phyloP scores from a whole-genome alignment of 805 yeast species.

The Diddensiella santjacobensis region DNA sequence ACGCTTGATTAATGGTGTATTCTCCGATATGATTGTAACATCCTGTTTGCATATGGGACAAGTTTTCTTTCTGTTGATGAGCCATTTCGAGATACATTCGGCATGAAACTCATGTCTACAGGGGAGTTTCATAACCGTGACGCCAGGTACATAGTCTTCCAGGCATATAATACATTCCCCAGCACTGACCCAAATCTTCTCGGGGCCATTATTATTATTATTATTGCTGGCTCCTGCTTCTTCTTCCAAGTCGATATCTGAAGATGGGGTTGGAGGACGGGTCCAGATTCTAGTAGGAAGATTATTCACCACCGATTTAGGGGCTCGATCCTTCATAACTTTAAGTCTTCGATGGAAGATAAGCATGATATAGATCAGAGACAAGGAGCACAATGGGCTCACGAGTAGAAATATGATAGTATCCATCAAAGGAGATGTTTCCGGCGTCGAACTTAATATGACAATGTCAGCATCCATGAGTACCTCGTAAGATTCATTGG shows the following conservation, averaged over 20 bases:
- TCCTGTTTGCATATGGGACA: conserved; percentile 60
- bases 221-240: neutral
- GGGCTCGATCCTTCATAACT: conserved; percentile 36
- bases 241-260: neutral
- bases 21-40: conserved; percentile 19
- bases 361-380: conserved; percentile 35
- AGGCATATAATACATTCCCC: conserved; percentile 60
- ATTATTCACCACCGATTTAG: conserved; percentile 34
- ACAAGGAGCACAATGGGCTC: conserved; percentile 39
- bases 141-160: conserved; percentile 47
- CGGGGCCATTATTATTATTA: conserved; percentile 17
- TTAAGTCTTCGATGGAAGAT: conserved; percentile 34
- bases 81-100: conserved; percentile 57
- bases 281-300: conserved; percentile 38
- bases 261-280: conserved; percentile 4
- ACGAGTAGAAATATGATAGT: conserved; percentile 37
- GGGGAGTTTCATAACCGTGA: conserved; percentile 49
- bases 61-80: conserved; percentile 47
- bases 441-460: conserved; percentile 21
- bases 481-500: conserved; percentile 40
- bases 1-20: conserved; percentile 11
- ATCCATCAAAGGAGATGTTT: conserved; percentile 34
- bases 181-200: conserved; percentile 40
- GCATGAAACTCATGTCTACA: conserved; percentile 62
- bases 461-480: conserved; percentile 21